Conservation (phyloP, 2,329 filamentous ascomycete genomes). For the Alternaria sp. region DNA sequence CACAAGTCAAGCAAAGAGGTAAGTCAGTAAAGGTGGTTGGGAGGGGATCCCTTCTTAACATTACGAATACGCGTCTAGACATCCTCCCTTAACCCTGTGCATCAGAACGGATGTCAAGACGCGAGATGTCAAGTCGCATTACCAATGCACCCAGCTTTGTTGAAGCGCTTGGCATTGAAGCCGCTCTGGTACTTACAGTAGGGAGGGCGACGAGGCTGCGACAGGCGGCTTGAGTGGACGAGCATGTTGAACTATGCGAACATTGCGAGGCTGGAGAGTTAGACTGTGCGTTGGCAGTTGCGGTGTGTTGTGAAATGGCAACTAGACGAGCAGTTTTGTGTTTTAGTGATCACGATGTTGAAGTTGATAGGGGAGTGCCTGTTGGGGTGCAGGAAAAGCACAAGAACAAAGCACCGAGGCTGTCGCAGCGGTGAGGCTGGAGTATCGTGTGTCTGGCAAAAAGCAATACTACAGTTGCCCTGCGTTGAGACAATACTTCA, state of each 20-base stretch:
- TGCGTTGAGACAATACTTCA: background rate
- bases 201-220: background rate
- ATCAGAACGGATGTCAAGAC: background rate
- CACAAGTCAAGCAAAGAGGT: no score
- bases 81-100: no score
- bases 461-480: background rate
- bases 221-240: background rate
- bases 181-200: background rate
- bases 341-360: background rate
- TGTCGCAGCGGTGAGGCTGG: conserved; percentile 1
- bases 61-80: no score
- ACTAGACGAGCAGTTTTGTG: background rate
- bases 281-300: background rate
- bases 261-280: background rate
- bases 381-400: conserved; percentile 1
- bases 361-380: background rate
- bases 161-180: background rate
- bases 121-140: background rate
- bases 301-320: background rate
- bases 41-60: background rate
- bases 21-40: background rate
- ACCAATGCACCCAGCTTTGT: background rate
- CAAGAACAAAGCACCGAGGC: background rate
- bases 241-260: background rate
- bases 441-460: conserved; percentile 1